Evolutionary conservation across 2,329 filamentous ascomycete genomes (phyloP), one percentile per base, ranked within the genome.

Genomic region (Penicillium paneum): DNA sequence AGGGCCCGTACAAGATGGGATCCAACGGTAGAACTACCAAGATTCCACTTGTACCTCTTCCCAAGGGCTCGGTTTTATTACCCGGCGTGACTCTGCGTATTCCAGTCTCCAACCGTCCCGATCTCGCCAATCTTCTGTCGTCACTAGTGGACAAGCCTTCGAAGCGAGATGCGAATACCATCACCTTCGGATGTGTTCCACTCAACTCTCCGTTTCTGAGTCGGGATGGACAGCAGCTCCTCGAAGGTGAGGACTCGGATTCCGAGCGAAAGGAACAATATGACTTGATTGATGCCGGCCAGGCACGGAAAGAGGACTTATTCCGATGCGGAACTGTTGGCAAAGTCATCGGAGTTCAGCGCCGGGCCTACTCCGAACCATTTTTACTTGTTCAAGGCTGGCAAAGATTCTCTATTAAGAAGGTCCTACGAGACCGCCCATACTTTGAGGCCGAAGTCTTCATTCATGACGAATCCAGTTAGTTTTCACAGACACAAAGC

Each of bases 131-230:
- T 47, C 83, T 97, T 41, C 85, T 99, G 54, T 89, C 91, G 19
- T 87, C 88, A 64, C 84, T 96, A 56, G 93, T 96, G 74, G 89
- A 89, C 66, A 85, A 86, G 63, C 86, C 87, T 42, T 54, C 54
- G 24, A 87, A 86, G 65, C 83, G 78, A 2, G 79, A 87, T 62
- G 83, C 85, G 28, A 82, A 81, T 58, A 80, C 85, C 62, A 85
- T 96, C 63, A 86, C 89, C 8, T 86, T 97, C 61, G 91, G 89
- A 49, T 97, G 93, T 72, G 86, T 97, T 51, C 94, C 94, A 19
- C 79, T 97, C 56, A 87, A 81, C 60, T 94, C 90, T 46, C 86
- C 87, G 4, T 81, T 87, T 24, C 80, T 96, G 26, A 86, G 85
- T 54, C 80, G 82, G 28, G 85, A 90, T 67, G 91, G 91, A 41